Evolutionary conservation across 1,139 yeast genomes (phyloP), one percentile per base, ranked within the genome.

Genomic region (Chernovozyma aurita): DNA sequence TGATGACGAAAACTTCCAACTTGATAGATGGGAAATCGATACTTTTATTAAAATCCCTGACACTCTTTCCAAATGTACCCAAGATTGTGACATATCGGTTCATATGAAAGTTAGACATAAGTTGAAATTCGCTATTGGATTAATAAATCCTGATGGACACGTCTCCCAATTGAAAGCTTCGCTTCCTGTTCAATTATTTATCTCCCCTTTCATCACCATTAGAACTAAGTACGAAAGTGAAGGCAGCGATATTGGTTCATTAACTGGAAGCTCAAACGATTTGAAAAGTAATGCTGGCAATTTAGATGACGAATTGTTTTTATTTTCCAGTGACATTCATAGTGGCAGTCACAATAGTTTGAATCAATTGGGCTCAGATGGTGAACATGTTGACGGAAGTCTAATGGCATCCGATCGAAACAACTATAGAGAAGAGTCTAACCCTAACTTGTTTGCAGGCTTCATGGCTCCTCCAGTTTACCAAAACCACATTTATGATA

Each of bases 381-480:
- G 9, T 26, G 9, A 13, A 14, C 9, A 12, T 7, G 12, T 26
- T 12, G 20, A 14, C 15, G 30, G 20, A 18, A 14, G n/a, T 28
- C 13, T n/a, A 15, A 15, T 5, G 7, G 13, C 21, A 9, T 6
- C 30, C 20, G 38, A 35, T 22, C n/a, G n/a, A n/a, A n/a, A n/a
- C n/a, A n/a, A n/a, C n/a, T n/a, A n/a, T n/a, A n/a, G n/a, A n/a
- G 35, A 26, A 18, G 31, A 24, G 3, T 32, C 34, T 17, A 7
- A 13, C 15, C 52, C 43, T 29, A 52, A 67, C 1, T 61, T 70
- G 9, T 60, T 67, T 42, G 63, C 65, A 9, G 76, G 74, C 0
- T 59, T 77, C 30, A 70, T 80, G 58, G 95, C 97, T 0, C 97
- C 97, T 3, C 98, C 98, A 21, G 73, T 84, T 43, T 92, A 92